A percentile compares a stretch with the other conserved stretches of the same genome.
These are phyloP conservation scores for Kwoniella europaea DNA, from an alignment of 768 basidiomycete genomes.

Conservation along the genomic window DNA sequence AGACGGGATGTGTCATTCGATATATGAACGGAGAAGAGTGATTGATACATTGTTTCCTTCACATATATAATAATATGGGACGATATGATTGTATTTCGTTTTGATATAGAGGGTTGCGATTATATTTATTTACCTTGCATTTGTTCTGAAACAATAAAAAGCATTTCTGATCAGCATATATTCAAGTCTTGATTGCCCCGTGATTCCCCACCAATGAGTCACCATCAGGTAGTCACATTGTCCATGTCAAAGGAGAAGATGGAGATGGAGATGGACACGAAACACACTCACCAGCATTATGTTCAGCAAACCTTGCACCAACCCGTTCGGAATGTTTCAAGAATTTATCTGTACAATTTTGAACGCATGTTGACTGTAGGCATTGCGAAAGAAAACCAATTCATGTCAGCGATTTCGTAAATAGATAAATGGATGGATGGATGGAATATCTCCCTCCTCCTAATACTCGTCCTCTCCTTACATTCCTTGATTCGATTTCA, in stretches of 20 bases:
- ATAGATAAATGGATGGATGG: not conserved
- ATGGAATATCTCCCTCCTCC: not conserved
- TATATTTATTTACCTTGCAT: slow-evolving; percentile 11
- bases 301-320: slow-evolving; percentile 86
- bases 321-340: slow-evolving; percentile 94
- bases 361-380: slow-evolving; percentile 80
- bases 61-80: not conserved
- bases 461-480: no score
- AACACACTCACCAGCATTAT: slow-evolving; percentile 78
- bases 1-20: not conserved
- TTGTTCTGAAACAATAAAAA: not conserved
- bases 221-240: not conserved
- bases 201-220: no score
- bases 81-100: not conserved
- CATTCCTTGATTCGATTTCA: no score
- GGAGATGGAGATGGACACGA: not conserved
- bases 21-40: not conserved
- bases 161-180: not conserved
- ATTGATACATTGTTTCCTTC: not conserved
- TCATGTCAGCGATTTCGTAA: not conserved
- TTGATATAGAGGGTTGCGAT: not conserved
- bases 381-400: not conserved
- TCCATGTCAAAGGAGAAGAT: not conserved
- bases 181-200: not conserved
- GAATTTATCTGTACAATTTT: slow-evolving; percentile 97